These are phyloP conservation scores for Craspedostauros australis DNA, from an alignment of 108 stramenopile species.

Conservation along the genomic window DNA sequence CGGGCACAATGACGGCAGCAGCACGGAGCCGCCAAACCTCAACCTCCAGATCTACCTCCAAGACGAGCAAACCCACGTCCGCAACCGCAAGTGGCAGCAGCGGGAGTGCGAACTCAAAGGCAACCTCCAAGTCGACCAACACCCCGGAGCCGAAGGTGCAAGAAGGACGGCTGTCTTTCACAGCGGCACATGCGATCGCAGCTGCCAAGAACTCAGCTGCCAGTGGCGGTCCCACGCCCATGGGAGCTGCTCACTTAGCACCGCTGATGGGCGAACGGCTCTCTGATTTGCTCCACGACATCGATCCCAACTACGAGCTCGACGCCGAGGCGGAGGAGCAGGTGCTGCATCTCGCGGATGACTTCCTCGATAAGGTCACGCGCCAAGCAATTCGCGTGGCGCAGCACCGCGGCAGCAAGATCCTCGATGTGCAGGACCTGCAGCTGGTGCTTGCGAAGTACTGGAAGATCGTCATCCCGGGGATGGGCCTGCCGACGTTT, in stretches of 20 bases:
- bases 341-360: slow-evolving; percentile 66
- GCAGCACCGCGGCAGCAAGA: slow-evolving; percentile 63
- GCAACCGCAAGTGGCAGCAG: neutral
- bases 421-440: slow-evolving; percentile 71
- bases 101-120: neutral
- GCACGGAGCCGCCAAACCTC: slow-evolving; percentile 7
- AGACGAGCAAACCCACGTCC: neutral
- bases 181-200: neutral
- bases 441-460: slow-evolving; percentile 74
- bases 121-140: neutral
- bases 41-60: neutral
- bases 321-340: slow-evolving; percentile 74
- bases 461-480: slow-evolving; percentile 72
- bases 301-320: slow-evolving; percentile 70
- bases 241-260: slow-evolving; percentile 27
- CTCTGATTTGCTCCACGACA: slow-evolving; percentile 42
- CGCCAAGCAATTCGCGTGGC: slow-evolving; percentile 51
- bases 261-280: slow-evolving; percentile 66
- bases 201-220: slow-evolving; percentile 1
- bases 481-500: slow-evolving; percentile 49
- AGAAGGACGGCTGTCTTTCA: slow-evolving; percentile 37
- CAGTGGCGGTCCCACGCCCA: neutral
- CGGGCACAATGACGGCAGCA: no score
- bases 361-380: slow-evolving; percentile 73
- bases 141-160: slow-evolving; percentile 27